phyloP scores from a whole-genome alignment of 2,329 filamentous ascomycete species.

The Cryphonectria naterciae region DNA sequence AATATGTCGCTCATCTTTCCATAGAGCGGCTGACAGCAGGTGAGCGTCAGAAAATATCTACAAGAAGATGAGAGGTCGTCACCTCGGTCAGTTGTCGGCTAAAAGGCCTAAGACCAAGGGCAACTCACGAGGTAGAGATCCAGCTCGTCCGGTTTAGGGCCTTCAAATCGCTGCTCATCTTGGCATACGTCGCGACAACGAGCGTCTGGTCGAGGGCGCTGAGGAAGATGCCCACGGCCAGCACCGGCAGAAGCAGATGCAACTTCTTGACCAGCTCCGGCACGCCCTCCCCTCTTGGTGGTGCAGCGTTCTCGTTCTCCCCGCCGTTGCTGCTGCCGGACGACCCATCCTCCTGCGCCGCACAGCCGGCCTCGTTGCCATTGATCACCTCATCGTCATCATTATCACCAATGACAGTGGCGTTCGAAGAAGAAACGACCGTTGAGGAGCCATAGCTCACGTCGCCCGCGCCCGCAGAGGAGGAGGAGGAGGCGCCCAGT shows the following conservation, averaged over 20 bases:
- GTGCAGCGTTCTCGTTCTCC: not conserved
- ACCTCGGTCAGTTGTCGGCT: not conserved
- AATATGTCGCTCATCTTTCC: slow-evolving; percentile 56
- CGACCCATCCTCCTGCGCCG: not conserved
- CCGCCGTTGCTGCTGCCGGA: not conserved
- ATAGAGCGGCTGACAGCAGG: slow-evolving; percentile 75
- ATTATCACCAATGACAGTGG: not conserved
- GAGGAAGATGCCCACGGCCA: slow-evolving; percentile 59
- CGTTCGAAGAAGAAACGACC: not conserved
- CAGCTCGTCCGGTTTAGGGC: slow-evolving; percentile 76
- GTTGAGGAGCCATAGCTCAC: slow-evolving; percentile 4
- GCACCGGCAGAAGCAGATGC: slow-evolving; percentile 43
- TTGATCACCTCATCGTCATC: not conserved
- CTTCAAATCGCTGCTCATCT: slow-evolving; percentile 75
- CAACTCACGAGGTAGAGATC: slow-evolving; percentile 56
- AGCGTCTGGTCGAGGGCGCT: slow-evolving; percentile 77
- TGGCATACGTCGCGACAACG: slow-evolving; percentile 76
- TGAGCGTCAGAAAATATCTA: slow-evolving; percentile 74
- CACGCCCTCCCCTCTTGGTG: slow-evolving; percentile 30
- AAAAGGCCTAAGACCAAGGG: not conserved
- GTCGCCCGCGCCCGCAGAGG: not conserved
- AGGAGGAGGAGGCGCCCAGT: not conserved
- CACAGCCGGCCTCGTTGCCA: not conserved
- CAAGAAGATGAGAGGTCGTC: not conserved
- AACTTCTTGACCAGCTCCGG: slow-evolving; percentile 42